Evolutionary conservation across 441 rosid genomes (phyloP), one percentile per base, ranked within the genome.

Genomic region (Kokia cookei): DNA sequence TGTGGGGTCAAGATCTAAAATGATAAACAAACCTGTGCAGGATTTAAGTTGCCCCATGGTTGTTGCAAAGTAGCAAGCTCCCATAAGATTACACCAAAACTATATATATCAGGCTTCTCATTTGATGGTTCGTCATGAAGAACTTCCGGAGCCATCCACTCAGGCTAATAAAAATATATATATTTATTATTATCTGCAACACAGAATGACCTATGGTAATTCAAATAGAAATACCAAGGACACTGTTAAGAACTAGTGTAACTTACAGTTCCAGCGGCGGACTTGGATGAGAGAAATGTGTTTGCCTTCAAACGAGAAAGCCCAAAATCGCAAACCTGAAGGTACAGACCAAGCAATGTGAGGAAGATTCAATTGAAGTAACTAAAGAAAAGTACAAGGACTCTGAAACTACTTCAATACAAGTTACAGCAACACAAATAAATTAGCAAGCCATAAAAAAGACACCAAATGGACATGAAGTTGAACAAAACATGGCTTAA

Each of bases 141-240:
- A 70, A 97, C 98, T 86, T 96, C 99, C 53, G 99, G 99, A 77
- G 99, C 98, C 99, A 96, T 96, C 99, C 99, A 96, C 86, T 94
- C 99, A 51, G 99, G 98, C 99, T 97, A 80, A 83, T 22, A 79
- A 65, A 77, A 80, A 67, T n/a, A 78, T 11, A 73, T 48, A 64
- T 76, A 69, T 50, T 61, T 37, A 26, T 71, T 70, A 72, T 71
- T 75, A 61, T 69, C n/a, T 45, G 65, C 60, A 65, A 55, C 50
- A 32, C 7, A 43, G 60, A 66, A 10, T 68, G 51, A 35, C 54
- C 7, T 5, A 4, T 14, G 26, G 45, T 67, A 57, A 58, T 81
- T 59, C 26, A 62, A 64, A 79, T 58, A n/a, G 15, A 70, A 85
- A 66, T 35, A 63, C 55, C 60, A 24, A 40, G 37, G 53, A 27